phyloP scores from a whole-genome alignment of 306 rosid species.

The Corylus heterophylla region DNA sequence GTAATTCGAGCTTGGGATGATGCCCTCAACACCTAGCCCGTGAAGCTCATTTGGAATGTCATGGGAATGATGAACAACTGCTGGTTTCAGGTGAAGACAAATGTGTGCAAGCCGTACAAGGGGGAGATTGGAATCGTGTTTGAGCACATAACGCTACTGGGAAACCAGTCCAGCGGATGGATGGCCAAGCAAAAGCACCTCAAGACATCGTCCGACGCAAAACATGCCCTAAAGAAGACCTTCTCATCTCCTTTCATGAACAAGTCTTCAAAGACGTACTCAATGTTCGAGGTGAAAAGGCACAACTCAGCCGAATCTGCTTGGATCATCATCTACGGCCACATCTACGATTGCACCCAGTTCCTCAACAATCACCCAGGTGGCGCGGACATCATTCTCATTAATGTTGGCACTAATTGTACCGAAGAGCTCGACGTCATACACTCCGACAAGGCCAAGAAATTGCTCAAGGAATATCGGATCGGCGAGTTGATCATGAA shows the following conservation, averaged over 20 bases:
- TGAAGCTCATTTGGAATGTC: conserved; percentile 85
- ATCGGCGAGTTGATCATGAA: conserved; percentile 60
- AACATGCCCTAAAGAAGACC: conserved; percentile 47
- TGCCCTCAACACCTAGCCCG: conserved; percentile 78
- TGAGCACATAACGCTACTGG: conserved; percentile 79
- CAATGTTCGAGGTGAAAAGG: conserved; percentile 56
- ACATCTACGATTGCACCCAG: conserved; percentile 71
- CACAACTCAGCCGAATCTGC: conserved; percentile 56
- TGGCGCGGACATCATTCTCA: conserved; percentile 79
- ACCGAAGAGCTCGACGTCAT: conserved; percentile 91
- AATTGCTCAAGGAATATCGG: conserved; percentile 57
- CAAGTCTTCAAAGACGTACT: conserved; percentile 41
- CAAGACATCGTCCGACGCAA: conserved; percentile 38
- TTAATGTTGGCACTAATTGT: conserved; percentile 84
- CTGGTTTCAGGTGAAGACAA: conserved; percentile 76
- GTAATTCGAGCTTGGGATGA: conserved; percentile 90
- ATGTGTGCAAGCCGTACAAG: conserved; percentile 58
- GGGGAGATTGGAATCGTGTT: conserved; percentile 75
- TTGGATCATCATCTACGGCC: conserved; percentile 76
- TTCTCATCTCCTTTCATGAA: conserved; percentile 71
- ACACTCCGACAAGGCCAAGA: conserved; percentile 84
- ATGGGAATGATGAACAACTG: conserved; percentile 98
- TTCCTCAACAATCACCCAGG: conserved; percentile 88
- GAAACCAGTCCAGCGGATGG: conserved; percentile 88
- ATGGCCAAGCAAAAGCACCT: conserved; percentile 62